phyloP scores from a whole-genome alignment of 2,329 filamentous ascomycete genomes.

The Stachybotrys chartarum region DNA sequence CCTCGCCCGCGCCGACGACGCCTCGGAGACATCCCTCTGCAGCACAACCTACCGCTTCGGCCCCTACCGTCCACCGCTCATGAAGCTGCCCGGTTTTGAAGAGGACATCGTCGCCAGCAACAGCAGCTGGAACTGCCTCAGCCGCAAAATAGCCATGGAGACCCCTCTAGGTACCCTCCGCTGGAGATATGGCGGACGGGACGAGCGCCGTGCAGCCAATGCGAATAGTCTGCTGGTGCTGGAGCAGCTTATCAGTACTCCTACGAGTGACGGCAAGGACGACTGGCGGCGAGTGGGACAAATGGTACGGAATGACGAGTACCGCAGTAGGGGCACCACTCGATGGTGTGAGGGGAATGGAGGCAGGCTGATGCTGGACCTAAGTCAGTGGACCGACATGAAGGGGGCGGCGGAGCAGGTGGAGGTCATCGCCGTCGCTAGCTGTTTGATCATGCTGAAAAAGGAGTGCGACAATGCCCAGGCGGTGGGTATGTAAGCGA shows the following conservation, averaged over 20 bases:
- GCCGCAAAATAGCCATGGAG: constrained; percentile 37
- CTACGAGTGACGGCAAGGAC: constrained; percentile 15
- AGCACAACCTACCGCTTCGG: constrained; percentile 51
- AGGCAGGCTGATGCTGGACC: constrained; percentile 37
- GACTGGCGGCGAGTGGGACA: constrained; percentile 30
- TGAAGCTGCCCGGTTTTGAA: constrained; percentile 19
- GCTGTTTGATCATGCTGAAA: constrained; percentile 57
- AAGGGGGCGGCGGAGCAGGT: constrained; percentile 30
- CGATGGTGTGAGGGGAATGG: constrained; percentile 40
- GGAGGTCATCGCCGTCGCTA: constrained; percentile 47
- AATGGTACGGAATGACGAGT: constrained; percentile 31
- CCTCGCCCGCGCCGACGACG: constrained; percentile 35
- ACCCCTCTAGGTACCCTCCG: constrained; percentile 43
- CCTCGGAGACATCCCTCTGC: constrained; percentile 28
- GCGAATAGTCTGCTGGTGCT: constrained; percentile 41
- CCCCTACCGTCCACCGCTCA: constrained; percentile 40
- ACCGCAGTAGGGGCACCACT: constrained; percentile 31
- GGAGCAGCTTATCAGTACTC: constrained; percentile 32
- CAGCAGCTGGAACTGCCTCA: constrained; percentile 30
- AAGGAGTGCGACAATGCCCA: constrained; percentile 48
- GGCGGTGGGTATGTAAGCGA: too few species aligned
- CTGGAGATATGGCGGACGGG: constrained; percentile 47
- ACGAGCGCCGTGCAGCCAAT: constrained; percentile 35
- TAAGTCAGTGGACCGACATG: constrained; percentile 23
- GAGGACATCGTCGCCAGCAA: neutral